These are phyloP conservation scores for Limonium bicolor DNA, from an alignment of 148 eudicot genomes.

Conservation along the genomic window DNA sequence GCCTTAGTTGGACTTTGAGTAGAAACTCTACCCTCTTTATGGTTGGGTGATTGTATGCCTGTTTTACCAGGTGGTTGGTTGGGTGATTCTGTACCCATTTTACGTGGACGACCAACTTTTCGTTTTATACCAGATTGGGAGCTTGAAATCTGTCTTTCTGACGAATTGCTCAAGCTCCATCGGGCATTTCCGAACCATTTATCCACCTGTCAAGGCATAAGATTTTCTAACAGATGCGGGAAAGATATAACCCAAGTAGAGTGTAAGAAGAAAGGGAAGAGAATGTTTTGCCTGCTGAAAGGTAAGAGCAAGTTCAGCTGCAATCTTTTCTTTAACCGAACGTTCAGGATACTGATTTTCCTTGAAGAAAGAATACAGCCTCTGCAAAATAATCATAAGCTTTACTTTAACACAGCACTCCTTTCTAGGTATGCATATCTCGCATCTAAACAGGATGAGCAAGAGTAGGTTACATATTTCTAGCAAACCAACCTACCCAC, in stretches of 20 bases:
- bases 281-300: slow-evolving; percentile 24
- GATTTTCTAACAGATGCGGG: neutral
- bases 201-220: slow-evolving; percentile 28
- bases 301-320: slow-evolving; percentile 52
- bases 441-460: too few species aligned
- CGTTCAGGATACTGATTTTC: slow-evolving; percentile 75
- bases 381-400: too few species aligned
- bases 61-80: too few species aligned
- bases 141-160: slow-evolving; percentile 5
- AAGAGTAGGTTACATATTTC: too few species aligned
- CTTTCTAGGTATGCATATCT: too few species aligned
- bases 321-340: slow-evolving; percentile 43
- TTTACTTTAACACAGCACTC: too few species aligned
- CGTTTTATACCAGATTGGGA: neutral
- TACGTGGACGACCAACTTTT: too few species aligned
- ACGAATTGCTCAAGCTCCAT: slow-evolving; percentile 57
- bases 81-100: too few species aligned
- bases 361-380: slow-evolving; percentile 53
- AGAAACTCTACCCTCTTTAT: too few species aligned
- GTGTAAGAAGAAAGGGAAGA: neutral
- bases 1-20: neutral
- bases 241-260: neutral
- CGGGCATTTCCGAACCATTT: slow-evolving; percentile 96
- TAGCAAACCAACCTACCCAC: too few species aligned
- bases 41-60: too few species aligned